Evolutionary conservation across 805 yeast genomes (phyloP).

Genomic region (Lipomyces oligophaga): DNA sequence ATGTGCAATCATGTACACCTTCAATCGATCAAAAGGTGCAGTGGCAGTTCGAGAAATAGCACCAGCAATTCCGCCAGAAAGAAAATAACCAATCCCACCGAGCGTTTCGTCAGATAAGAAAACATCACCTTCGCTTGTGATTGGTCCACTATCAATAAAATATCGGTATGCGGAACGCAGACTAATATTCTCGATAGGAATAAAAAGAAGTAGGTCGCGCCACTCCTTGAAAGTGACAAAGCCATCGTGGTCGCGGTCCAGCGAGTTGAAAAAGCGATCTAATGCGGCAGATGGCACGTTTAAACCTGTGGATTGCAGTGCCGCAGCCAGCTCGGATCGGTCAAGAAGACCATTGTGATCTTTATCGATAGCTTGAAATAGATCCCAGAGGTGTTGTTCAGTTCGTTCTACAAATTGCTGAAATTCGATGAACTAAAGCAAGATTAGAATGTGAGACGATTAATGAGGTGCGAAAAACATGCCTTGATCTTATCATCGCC

Average conservation of each 20-base stretch:
- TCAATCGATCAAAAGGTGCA: conserved; percentile 92
- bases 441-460: neutral
- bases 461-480: neutral
- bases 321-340: conserved; percentile 61
- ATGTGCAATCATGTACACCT: conserved; percentile 89
- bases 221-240: conserved; percentile 77
- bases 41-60: conserved; percentile 94
- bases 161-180: conserved; percentile 74
- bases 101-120: conserved; percentile 72
- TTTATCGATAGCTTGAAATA: conserved; percentile 33
- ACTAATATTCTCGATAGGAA: conserved; percentile 59
- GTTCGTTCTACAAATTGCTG: conserved; percentile 31
- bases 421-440: conserved; percentile 29
- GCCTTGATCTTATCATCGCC: conserved; percentile 27
- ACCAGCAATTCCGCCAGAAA: conserved; percentile 94
- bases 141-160: conserved; percentile 74
- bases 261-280: conserved; percentile 51
- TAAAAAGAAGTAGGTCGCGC: conserved; percentile 72
- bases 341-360: conserved; percentile 40
- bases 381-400: conserved; percentile 28
- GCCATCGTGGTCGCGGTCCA: conserved; percentile 41
- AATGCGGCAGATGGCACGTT: conserved; percentile 52
- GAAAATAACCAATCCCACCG: conserved; percentile 82
- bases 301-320: conserved; percentile 55
- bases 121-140: conserved; percentile 90